Conservation (phyloP, 371 early-diverging fungal genomes). For the Coemansia sp. region DNA sequence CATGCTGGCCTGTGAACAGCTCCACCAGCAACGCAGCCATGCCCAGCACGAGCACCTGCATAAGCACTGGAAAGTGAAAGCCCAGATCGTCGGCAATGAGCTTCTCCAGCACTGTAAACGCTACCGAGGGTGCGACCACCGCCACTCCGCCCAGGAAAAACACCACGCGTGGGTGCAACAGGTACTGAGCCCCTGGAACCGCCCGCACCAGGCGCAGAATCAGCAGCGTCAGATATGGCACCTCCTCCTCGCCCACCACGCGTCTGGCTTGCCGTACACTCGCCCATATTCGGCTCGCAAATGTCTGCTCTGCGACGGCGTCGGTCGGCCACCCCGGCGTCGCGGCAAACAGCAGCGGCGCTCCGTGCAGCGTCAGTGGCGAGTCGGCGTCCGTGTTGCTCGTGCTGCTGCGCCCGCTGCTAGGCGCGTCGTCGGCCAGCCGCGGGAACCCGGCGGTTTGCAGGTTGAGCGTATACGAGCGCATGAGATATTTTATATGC, state of each 20-base stretch:
- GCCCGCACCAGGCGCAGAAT: constrained; percentile 5
- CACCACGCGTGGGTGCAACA: constrained; percentile 20
- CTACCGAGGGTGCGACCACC: constrained; percentile 3
- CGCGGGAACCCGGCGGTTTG: no score
- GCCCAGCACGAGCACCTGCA: constrained; percentile 21
- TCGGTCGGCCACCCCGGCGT: neutral
- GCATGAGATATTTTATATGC: no score
- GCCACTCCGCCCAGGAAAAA: constrained; percentile 13
- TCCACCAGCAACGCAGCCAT: constrained; percentile 13
- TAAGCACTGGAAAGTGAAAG: constrained; percentile 20
- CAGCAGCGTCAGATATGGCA: constrained; percentile 20
- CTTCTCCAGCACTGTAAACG: constrained; percentile 19
- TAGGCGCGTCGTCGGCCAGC: no score
- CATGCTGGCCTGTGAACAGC: constrained; percentile 9
- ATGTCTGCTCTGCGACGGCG: neutral
- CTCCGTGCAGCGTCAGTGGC: constrained; percentile 2
- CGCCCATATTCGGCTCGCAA: neutral
- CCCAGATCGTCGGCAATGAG: constrained; percentile 16
- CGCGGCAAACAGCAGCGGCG: neutral
- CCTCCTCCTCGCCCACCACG: constrained; percentile 8
- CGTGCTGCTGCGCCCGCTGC: constrained; percentile 1
- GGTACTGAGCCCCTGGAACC: constrained; percentile 6
- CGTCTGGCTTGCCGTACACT: neutral
- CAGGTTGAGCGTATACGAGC: no score
- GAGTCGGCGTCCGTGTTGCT: constrained; percentile 6